These are phyloP conservation scores for Penicillium sclerotigenum DNA, from an alignment of 2,329 filamentous ascomycete genomes.

Conservation along the genomic window DNA sequence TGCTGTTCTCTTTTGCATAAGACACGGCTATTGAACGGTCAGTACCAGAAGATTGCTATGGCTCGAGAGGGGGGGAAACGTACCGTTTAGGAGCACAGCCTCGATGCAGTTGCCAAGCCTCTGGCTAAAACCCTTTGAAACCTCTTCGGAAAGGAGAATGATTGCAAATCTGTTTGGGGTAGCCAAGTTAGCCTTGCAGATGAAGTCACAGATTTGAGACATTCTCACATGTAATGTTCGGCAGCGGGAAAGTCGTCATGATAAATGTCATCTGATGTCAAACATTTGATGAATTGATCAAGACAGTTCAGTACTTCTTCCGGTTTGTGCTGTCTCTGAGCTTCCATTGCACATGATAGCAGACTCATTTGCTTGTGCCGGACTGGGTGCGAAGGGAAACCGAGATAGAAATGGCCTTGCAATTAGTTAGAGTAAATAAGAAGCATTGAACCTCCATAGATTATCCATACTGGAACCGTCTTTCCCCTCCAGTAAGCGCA, in stretches of 20 bases:
- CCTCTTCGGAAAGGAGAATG: not conserved
- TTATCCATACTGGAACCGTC: not conserved
- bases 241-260: not conserved
- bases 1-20: not conserved
- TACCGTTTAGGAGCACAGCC: not conserved
- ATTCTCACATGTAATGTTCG: conserved; percentile 3
- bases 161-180: not conserved
- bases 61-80: not conserved
- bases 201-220: too few species aligned
- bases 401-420: not conserved
- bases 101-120: not conserved
- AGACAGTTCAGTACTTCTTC: conserved; percentile 46
- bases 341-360: conserved; percentile 77
- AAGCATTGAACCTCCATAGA: not conserved
- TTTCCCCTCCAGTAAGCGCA: not conserved
- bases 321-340: conserved; percentile 63
- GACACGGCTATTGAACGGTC: not conserved
- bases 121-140: not conserved
- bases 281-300: not conserved
- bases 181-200: not conserved
- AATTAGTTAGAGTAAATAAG: not conserved
- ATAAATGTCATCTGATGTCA: not conserved
- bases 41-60: not conserved
- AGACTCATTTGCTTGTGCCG: conserved; percentile 40
- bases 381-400: not conserved